Conservation (phyloP, 345 rosid genomes). For the Bruguiera sexangula region DNA sequence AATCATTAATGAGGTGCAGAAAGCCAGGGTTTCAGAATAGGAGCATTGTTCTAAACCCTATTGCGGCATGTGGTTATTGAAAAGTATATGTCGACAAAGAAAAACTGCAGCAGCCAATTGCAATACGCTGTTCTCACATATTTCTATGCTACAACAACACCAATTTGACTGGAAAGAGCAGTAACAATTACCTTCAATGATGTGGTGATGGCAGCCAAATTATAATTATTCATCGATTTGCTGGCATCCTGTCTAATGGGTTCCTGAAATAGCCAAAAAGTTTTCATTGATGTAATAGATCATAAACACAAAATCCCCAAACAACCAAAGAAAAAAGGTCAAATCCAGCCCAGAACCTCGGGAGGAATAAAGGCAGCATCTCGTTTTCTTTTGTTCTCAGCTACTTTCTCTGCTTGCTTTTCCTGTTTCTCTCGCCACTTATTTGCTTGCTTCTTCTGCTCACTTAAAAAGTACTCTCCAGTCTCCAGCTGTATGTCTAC, state of each 20-base stretch:
- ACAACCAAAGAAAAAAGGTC: background rate
- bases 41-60: too few species aligned
- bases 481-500: slow-evolving; percentile 65
- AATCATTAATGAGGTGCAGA: background rate
- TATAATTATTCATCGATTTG: slow-evolving; percentile 32
- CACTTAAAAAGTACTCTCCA: slow-evolving; percentile 73
- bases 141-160: too few species aligned
- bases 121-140: too few species aligned
- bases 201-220: slow-evolving; percentile 53
- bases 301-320: background rate
- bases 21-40: too few species aligned
- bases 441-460: slow-evolving; percentile 64
- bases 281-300: too few species aligned
- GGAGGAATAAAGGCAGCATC: slow-evolving; percentile 81
- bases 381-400: slow-evolving; percentile 81
- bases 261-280: slow-evolving; percentile 39
- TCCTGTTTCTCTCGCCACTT: slow-evolving; percentile 80
- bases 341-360: slow-evolving; percentile 42
- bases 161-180: too few species aligned
- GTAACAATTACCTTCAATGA: slow-evolving; percentile 56
- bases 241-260: slow-evolving; percentile 31
- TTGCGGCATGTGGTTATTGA: too few species aligned
- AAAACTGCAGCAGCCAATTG: too few species aligned
- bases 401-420: slow-evolving; percentile 77
- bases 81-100: too few species aligned